These are phyloP conservation scores for Rhytidhysteron rufulum DNA, from an alignment of 2,329 filamentous ascomycete genomes.

Conservation along the genomic window DNA sequence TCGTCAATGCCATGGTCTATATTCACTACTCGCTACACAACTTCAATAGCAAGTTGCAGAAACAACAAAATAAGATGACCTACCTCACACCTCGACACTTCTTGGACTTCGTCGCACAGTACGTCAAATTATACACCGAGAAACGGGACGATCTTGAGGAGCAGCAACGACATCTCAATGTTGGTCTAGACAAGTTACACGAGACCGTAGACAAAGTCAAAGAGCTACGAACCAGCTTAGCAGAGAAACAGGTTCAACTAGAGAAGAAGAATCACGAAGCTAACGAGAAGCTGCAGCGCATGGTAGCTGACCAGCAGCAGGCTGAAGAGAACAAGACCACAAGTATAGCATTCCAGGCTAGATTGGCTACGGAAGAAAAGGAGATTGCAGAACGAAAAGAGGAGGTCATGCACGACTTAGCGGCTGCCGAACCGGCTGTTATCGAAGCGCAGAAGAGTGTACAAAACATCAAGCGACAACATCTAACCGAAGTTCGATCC, in stretches of 20 bases:
- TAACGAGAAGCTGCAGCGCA: slow-evolving; percentile 93
- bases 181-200: slow-evolving; percentile 92
- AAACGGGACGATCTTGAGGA: slow-evolving; percentile 98
- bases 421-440: slow-evolving; percentile 88
- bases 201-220: slow-evolving; percentile 97
- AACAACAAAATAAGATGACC: slow-evolving; percentile 88
- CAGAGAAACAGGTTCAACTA: slow-evolving; percentile 89
- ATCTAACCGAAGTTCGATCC: slow-evolving; percentile 93
- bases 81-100: slow-evolving; percentile 96
- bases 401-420: slow-evolving; percentile 82
- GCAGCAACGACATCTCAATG: slow-evolving; percentile 96
- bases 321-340: slow-evolving; percentile 86
- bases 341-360: slow-evolving; percentile 82
- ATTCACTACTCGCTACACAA: slow-evolving; percentile 91
- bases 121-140: slow-evolving; percentile 94
- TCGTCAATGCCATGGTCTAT: slow-evolving; percentile 98
- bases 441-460: slow-evolving; percentile 91
- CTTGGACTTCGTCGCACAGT: slow-evolving; percentile 96
- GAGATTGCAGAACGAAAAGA: slow-evolving; percentile 80
- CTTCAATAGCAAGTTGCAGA: slow-evolving; percentile 83
- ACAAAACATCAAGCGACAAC: slow-evolving; percentile 96
- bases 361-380: slow-evolving; percentile 82
- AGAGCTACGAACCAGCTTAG: slow-evolving; percentile 83
- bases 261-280: slow-evolving; percentile 93
- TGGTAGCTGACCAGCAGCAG: slow-evolving; percentile 93